A percentile compares a stretch with the other conserved stretches of the same genome.
Evolutionary conservation across 257 asterid genomes (phyloP).

Genomic region (Cynanchum wilfordii): DNA sequence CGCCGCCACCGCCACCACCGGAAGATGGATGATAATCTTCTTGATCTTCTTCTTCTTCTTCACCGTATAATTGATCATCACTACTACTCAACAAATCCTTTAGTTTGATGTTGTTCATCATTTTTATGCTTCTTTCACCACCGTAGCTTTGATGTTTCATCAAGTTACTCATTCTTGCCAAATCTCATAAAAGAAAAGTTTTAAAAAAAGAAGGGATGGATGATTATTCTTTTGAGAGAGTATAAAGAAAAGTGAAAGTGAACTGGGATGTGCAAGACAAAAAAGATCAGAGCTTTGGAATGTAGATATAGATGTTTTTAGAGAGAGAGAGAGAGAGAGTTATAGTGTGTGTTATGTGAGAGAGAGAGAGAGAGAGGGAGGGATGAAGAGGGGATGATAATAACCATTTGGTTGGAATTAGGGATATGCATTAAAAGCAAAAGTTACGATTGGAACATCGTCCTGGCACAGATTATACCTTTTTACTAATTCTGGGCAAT

Average conservation of each 20-base stretch:
- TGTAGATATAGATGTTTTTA: not conserved
- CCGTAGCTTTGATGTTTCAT: slow-evolving; percentile 21
- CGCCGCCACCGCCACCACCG: too few relatives aligned
- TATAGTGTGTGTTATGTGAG: slow-evolving; percentile 7
- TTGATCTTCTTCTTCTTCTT: slow-evolving; percentile 24
- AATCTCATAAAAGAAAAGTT: too few relatives aligned
- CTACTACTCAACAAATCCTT: slow-evolving; percentile 28
- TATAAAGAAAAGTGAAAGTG: too few relatives aligned
- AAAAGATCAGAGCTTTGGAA: not conserved
- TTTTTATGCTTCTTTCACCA: slow-evolving; percentile 22
- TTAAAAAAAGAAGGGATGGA: not conserved
- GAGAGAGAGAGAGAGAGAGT: too few relatives aligned
- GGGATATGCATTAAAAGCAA: slow-evolving; percentile 38
- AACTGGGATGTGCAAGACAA: not conserved
- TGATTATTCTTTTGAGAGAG: not conserved
- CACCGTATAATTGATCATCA: slow-evolving; percentile 5
- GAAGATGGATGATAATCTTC: slow-evolving; percentile 10
- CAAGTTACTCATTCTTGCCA: slow-evolving; percentile 4
- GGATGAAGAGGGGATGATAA: slow-evolving; percentile 18
- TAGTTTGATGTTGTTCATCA: slow-evolving; percentile 25
- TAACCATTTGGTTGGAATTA: slow-evolving; percentile 31
- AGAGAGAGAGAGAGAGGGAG: slow-evolving; percentile 9
- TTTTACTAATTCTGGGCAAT: slow-evolving; percentile 45
- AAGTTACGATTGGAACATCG: slow-evolving; percentile 41
- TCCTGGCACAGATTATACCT: slow-evolving; percentile 44